Evolutionary conservation across 257 asterid genomes (phyloP), one percentile per base, ranked within the genome.

Genomic region (Solanum arcanum): DNA sequence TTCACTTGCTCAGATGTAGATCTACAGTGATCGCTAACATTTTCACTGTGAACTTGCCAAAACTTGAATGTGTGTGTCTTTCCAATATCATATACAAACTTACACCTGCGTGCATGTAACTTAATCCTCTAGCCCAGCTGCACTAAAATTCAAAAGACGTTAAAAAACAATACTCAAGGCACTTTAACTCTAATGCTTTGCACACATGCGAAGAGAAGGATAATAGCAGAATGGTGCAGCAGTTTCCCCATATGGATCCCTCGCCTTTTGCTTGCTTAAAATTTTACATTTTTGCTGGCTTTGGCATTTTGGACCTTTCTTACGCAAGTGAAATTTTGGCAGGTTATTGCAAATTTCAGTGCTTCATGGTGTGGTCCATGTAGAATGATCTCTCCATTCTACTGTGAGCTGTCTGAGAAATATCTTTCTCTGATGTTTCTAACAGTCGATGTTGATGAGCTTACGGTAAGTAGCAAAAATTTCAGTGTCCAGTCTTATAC

Each of bases 361-460:
- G 99, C 99, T 72, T 52, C 97, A 41, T 97, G 99, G 99, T 97
- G 99, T 89, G 98, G 95, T 88, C 99, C 99, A 88, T 97, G 99
- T 91, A 92, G 93, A 91, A 87, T 92, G 92, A 95, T 97, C 86
- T 98, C 98, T 62, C 99, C 99, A 87, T 94, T 90, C 93, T 97
- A 88, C 89, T 86, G 91, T 21, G 98, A 97, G 92, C 94, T 97
- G 49, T 97, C 99, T 74, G 98, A 93, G 93, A 95, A 92, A 60
- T 90, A 96, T 88, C 94, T 93, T 76, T 92, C 98, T 44, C 41
- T 94, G 84, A 92, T 95, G 98, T 97, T 94, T 88, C 92, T 97
- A 86, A 91, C 98, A 3, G 85, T 96, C 42, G 99, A 97, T 66
- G 99, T 97, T 16, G 99, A 97, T 37, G 96, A 95, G 90, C 95